These are phyloP conservation scores for Blastobotrys attinorum DNA, from an alignment of 805 yeast genomes.

Conservation along the genomic window DNA sequence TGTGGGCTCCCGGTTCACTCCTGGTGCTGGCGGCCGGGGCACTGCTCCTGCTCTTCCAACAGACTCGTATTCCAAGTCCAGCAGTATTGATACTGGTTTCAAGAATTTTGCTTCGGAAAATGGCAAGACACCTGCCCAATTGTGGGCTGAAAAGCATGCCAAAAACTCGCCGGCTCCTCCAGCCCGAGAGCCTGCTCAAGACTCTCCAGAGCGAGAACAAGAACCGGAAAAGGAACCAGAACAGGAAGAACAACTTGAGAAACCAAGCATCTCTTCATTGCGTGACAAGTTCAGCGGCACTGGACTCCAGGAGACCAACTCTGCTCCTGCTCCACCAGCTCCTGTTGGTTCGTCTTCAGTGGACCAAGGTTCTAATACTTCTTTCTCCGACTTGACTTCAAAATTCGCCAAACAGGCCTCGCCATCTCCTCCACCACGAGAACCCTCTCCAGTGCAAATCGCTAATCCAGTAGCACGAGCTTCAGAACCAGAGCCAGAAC, in stretches of 20 bases:
- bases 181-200: conserved; percentile 5
- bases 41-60: conserved; percentile 29
- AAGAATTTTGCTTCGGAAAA: conserved; percentile 58
- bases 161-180: conserved; percentile 31
- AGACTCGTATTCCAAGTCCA: conserved; percentile 36
- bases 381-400: conserved; percentile 24
- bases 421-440: conserved; percentile 9
- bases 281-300: conserved; percentile 7
- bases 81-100: conserved; percentile 16
- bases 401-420: conserved; percentile 16
- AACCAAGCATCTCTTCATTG: conserved; percentile 14
- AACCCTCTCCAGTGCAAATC: conserved; percentile 13
- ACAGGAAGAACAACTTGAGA: conserved; percentile 10
- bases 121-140: conserved; percentile 90
- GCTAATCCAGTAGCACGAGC: conserved; percentile 18
- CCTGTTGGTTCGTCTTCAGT: conserved; percentile 13
- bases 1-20: conserved; percentile 23
- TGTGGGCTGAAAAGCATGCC: conserved; percentile 91
- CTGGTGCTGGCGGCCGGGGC: conserved; percentile 30
- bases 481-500: conserved; percentile 8
- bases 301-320: conserved; percentile 5
- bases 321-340: conserved; percentile 9
- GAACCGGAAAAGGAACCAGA: conserved; percentile 13
- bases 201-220: conserved; percentile 12
- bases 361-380: conserved; percentile 13